Percentiles rank a stretch among this genome's conserved stretches.
Evolutionary conservation across 2,329 filamentous ascomycete genomes (phyloP).

Genomic region (Cladosporium sp.): DNA sequence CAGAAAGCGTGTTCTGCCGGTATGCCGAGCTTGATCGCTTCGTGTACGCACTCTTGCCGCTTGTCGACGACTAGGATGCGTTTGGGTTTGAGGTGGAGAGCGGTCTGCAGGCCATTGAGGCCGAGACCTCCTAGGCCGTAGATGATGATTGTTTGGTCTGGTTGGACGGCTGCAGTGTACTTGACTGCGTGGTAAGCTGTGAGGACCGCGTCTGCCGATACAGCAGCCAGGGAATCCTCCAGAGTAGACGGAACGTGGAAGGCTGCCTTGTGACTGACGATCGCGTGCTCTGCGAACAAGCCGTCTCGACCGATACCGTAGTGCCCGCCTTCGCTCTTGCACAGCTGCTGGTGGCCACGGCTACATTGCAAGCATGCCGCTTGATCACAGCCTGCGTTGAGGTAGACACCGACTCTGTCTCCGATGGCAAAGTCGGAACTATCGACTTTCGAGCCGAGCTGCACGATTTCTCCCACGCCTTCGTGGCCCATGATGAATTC

Average conservation of each 20-base stretch:
- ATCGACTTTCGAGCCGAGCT: constrained; percentile 16
- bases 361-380: constrained; percentile 37
- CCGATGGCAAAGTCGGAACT: constrained; percentile 17
- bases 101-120: constrained; percentile 39
- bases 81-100: constrained; percentile 42
- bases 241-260: constrained; percentile 19
- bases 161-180: constrained; percentile 33
- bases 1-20: constrained; percentile 26
- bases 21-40: constrained; percentile 32
- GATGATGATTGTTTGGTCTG: constrained; percentile 36
- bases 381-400: constrained; percentile 32
- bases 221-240: constrained; percentile 27
- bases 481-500: constrained; percentile 19
- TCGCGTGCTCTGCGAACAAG: constrained; percentile 40
- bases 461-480: constrained; percentile 19
- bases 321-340: constrained; percentile 34
- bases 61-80: constrained; percentile 37
- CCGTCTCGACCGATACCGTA: constrained; percentile 45
- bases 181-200: constrained; percentile 41
- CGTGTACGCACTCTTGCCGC: constrained; percentile 29
- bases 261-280: constrained; percentile 24
- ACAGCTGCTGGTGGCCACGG: constrained; percentile 37
- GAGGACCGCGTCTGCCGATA: constrained; percentile 40
- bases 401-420: constrained; percentile 31
- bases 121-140: constrained; percentile 41